These are phyloP conservation scores for Tilletia walkeri DNA, from an alignment of 1,284 basidiomycete species.

Conservation along the genomic window DNA sequence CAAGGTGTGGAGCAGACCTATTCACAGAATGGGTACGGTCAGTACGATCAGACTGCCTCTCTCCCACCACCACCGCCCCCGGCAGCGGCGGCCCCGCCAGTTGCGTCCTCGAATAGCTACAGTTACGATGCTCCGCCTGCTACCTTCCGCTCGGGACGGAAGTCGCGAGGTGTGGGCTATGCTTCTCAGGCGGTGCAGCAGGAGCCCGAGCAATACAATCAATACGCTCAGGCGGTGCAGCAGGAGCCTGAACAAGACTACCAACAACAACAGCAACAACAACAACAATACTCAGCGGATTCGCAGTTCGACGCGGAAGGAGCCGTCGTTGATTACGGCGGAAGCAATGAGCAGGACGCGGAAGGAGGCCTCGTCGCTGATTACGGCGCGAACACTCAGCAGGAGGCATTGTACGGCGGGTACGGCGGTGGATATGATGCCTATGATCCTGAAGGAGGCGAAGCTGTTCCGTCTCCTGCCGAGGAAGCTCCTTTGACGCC, in stretches of 20 bases:
- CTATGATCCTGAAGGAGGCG: not conserved
- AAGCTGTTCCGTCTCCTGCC: too few relatives aligned
- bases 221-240: slow-evolving; percentile 3
- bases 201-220: slow-evolving; percentile 21
- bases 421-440: not conserved
- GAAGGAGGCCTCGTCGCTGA: not conserved
- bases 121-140: too few relatives aligned
- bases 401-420: not conserved
- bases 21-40: too few relatives aligned
- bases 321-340: not conserved
- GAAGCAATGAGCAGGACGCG: not conserved
- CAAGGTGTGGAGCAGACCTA: too few relatives aligned
- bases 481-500: not conserved
- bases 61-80: too few relatives aligned
- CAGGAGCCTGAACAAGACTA: not conserved
- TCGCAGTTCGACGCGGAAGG: not conserved
- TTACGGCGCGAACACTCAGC: not conserved
- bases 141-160: too few relatives aligned
- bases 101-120: too few relatives aligned
- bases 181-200: too few relatives aligned
- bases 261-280: not conserved
- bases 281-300: not conserved
- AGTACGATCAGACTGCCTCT: too few relatives aligned
- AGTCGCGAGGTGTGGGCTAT: too few relatives aligned
- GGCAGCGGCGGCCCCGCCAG: too few relatives aligned